A percentile compares a stretch with the other conserved stretches of the same genome.
Conservation (phyloP, 1,139 yeast species). For the Yamadazyma taylorii region DNA sequence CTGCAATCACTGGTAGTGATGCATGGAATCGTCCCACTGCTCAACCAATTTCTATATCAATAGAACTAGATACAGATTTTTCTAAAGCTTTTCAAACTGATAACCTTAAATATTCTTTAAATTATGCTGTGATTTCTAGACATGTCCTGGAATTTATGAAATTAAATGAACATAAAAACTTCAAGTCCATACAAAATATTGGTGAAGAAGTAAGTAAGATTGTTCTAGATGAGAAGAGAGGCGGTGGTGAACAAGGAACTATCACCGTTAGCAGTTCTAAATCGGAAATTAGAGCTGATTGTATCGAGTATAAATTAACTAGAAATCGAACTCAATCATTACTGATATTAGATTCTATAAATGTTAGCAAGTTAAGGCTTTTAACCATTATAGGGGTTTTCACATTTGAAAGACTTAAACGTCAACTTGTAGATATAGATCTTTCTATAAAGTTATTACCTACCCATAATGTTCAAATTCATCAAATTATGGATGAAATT, state of each 20-base stretch:
- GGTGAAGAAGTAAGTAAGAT: conserved; percentile 53
- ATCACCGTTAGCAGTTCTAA: conserved; percentile 49
- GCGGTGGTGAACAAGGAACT: conserved; percentile 53
- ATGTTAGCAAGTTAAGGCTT: conserved; percentile 54
- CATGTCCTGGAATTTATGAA: conserved; percentile 56
- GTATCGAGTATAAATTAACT: conserved; percentile 38
- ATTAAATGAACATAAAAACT: conserved; percentile 44
- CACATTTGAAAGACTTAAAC: conserved; percentile 79
- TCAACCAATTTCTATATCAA: conserved; percentile 65
- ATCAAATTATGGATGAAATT: conserved; percentile 45
- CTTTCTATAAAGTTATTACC: conserved; percentile 45
- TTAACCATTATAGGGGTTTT: conserved; percentile 87
- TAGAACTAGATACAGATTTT: conserved; percentile 67
- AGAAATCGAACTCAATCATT: conserved; percentile 24
- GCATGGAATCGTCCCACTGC: conserved; percentile 72
- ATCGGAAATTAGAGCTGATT: conserved; percentile 57
- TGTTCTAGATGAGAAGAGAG: conserved; percentile 47
- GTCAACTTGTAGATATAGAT: conserved; percentile 72
- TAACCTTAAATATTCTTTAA: conserved; percentile 76
- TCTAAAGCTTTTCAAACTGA: conserved; percentile 71
- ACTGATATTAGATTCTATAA: conserved; percentile 38
- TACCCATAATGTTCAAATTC: conserved; percentile 32
- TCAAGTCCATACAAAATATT: conserved; percentile 54
- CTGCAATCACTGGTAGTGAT: conserved; percentile 71
- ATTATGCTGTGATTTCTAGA: conserved; percentile 81